Base-by-base conservation (phyloP, 495 filamentous ascomycete species). In the Penicillium daleae region DNA sequence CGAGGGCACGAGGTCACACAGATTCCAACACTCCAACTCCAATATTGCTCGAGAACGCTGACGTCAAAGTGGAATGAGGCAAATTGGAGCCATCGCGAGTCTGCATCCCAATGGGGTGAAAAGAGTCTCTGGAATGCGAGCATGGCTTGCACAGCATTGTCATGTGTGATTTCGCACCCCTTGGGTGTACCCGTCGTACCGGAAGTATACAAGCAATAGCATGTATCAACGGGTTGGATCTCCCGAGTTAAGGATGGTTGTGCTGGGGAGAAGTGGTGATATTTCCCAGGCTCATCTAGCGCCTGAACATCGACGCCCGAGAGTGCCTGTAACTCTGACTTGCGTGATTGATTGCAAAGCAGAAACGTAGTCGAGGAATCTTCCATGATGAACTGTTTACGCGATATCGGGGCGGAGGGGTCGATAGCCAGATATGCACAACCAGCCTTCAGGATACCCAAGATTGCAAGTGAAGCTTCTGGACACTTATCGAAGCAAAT, bases 181-280 rank as follows among this genome's bases (percentile, higher is more conserved):
- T 99, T 99, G 21, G 95, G 95, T 79, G 97, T 97, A 31, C 95
- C 95, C 1, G 95, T 99, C 0, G 94, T 97, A 2, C 95, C 95
- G 26, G 95, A 98, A 0, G 95, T 99, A 74, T 97, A 99, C 50
- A 99, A 86, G 55, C 97, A 82, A 83, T 98, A 99, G 22, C 96
- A 86, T 21, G 92, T 92, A 69, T 99, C 95, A 74, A 97, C 92
- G 0, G 95, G 88, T 15, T 44, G 31, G 24, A 76, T 71, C 3
- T 66, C 57, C 5, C 70, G 61, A 27, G 49, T 12, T 31, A 71
- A 62, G 1, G 56, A 35, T 2, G 68, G 31, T 15, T 68, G 59
- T 42, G 65, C 70, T n/a, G 57, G 26, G 12, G 69, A 61, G 8
- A 72, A 37, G 3, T 60, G 60, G 8, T 68, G 52, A n/a, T 67